phyloP scores from a whole-genome alignment of 2,329 filamentous ascomycete genomes.

The Talaromyces sp. region DNA sequence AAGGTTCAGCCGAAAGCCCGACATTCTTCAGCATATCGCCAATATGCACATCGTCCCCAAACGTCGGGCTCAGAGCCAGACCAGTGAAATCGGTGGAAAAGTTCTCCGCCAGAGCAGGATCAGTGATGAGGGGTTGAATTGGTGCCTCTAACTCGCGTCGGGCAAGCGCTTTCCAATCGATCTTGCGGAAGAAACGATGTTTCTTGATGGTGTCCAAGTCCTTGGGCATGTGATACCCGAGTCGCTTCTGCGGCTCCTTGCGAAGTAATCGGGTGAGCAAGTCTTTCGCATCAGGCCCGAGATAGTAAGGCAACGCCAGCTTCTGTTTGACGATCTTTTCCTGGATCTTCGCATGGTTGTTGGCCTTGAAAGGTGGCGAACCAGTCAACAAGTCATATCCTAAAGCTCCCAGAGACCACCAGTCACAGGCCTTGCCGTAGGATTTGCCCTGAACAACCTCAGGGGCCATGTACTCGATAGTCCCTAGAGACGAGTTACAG shows the following conservation, averaged over 20 bases:
- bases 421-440: conserved; percentile 94
- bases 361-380: conserved; percentile 81
- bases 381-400: conserved; percentile 92
- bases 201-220: conserved; percentile 82
- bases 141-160: conserved; percentile 79
- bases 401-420: conserved; percentile 95
- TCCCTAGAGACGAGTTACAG: conserved; percentile 89
- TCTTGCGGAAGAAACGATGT: conserved; percentile 94
- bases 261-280: conserved; percentile 82
- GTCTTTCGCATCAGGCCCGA: conserved; percentile 89
- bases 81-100: conserved; percentile 91
- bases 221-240: conserved; percentile 84
- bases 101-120: conserved; percentile 94
- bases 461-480: conserved; percentile 98
- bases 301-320: conserved; percentile 80
- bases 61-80: conserved; percentile 71
- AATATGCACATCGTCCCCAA: conserved; percentile 31
- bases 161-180: conserved; percentile 87
- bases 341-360: conserved; percentile 91
- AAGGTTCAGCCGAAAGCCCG: conserved; percentile 21
- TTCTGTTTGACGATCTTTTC: conserved; percentile 96
- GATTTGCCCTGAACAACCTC: conserved; percentile 84
- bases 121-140: conserved; percentile 89
- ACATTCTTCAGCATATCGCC: conserved; percentile 22
- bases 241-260: conserved; percentile 86